Base-by-base conservation (phyloP, 2,329 filamentous ascomycete species). In the Penicillium sp. region DNA sequence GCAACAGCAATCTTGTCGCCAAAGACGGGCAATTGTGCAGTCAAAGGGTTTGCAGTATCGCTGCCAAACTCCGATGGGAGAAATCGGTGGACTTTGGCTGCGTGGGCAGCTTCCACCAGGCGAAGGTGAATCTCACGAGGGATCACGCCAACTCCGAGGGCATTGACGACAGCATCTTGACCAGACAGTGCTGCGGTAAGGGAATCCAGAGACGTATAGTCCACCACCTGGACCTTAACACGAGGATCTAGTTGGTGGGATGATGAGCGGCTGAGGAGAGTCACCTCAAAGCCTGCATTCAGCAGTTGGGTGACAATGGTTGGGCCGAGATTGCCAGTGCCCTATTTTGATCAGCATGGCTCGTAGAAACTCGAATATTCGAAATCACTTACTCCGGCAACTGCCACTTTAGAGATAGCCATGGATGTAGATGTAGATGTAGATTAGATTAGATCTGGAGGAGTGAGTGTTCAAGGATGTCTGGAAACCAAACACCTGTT, bases 11-110 rank as follows among this genome's bases (percentile, higher is more conserved):
- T 49, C 42, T 74, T 74, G 41, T 60, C 56, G 1, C 39, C 56
- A 56, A 65, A 73, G 9, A 71, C 64, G 3, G 71, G 70, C 3
- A 71, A 49, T 10, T 54, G 50, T 2, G 58, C 30, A 12, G 55
- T 49, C 3, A 58, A 49, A 0, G 59, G 51, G 52, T 73, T 65
- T 10, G 46, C 24, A 0, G 65, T 65, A 48, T 74, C 62, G 27
- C 59, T 60, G 42, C 70, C 70, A 45, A 68, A 74, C 46, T 73
- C 71, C 0, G 70, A 72, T 1, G 71, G 71, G 7, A 73, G 49
- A 51, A 64, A 68, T 7, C 69, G 59, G 43, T 60, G 54, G 3
- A 72, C 67, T 0, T 64, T 63, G 1, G 67, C 66, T 7, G 59
- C 61, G 1, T 62, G 52, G 10, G 69, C 56, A 24, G 69, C 69